A percentile compares a stretch with the other conserved stretches of the same genome.
These are phyloP conservation scores for Penicillium taxi DNA, from an alignment of 495 filamentous ascomycete genomes.

Conservation along the genomic window DNA sequence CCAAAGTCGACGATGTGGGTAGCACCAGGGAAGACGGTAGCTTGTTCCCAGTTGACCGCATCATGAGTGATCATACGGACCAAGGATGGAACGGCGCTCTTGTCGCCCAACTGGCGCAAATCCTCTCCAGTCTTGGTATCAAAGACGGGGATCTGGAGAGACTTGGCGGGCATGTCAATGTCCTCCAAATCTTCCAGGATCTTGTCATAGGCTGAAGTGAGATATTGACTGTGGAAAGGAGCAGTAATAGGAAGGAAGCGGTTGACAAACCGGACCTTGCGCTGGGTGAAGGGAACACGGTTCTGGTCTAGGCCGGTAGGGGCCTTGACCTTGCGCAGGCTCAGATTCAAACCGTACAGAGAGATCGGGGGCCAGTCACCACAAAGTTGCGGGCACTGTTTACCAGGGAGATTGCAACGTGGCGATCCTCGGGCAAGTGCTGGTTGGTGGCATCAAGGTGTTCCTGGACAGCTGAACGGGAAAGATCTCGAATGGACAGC, in stretches of 20 bases:
- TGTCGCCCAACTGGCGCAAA: constrained; percentile 54
- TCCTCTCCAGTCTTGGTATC: constrained; percentile 82
- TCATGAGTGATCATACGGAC: constrained; percentile 91
- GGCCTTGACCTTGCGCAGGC: constrained; percentile 91
- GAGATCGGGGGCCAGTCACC: constrained; percentile 91
- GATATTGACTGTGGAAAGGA: constrained; percentile 94
- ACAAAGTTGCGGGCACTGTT: constrained; percentile 97
- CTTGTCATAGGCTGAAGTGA: constrained; percentile 66
- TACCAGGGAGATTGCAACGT: constrained; percentile 89
- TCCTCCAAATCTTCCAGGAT: constrained; percentile 83
- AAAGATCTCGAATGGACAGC: constrained; percentile 91
- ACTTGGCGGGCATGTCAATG: constrained; percentile 58
- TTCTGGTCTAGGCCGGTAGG: constrained; percentile 95
- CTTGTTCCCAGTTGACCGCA: constrained; percentile 88
- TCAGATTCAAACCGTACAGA: constrained; percentile 88
- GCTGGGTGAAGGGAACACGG: constrained; percentile 84
- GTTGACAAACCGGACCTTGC: constrained; percentile 94
- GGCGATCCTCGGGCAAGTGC: constrained; percentile 82
- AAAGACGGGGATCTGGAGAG: constrained; percentile 73
- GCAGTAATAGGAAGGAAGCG: constrained; percentile 96
- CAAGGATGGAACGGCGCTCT: constrained; percentile 68
- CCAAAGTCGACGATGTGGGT: constrained; percentile 96
- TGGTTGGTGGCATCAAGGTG: constrained; percentile 95
- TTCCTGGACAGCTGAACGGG: constrained; percentile 74
- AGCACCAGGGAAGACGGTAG: constrained; percentile 77